Evolutionary conservation across 108 stramenopile species (phyloP), one percentile per base, ranked within the genome.

Genomic region (Ochromonas danica): DNA sequence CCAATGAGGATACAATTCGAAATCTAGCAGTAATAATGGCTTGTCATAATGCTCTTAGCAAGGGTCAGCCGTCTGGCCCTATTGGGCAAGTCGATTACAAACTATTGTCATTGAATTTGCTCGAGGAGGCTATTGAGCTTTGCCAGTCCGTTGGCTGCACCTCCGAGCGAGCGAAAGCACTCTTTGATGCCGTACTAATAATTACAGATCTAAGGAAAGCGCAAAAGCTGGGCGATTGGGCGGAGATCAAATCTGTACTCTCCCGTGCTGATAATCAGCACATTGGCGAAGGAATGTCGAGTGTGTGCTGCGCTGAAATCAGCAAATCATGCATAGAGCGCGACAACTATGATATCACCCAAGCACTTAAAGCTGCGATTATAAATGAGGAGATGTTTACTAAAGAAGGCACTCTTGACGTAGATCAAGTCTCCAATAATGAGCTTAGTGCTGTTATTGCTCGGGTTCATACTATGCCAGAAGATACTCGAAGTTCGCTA

Each of bases 121-220:
- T 70, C 39, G 67, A 70, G 40, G 67, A 70, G 67, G 22, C 67
- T 22, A 70, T 70, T 22, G 39, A 70, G 39, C 14, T 40, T 10
- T 10, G 14, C 14, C 67, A 70, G 40, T 40, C 14, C 39, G 10
- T 40, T 17, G 67, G 22, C 17, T 22, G 10, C 67, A 22, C 14
- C 17, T 40, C 67, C 14, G 17, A 10, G 17, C 36, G 67, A 10
- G 67, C 22, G 17, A 40, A 70, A 17, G 40, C 40, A 22, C 40
- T 70, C 36, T 70, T 40, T 22, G 36, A 38, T 22, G 67, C 67
- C 17, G 39, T 75, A 36, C 36, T 75, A 6, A 75, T 42, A 28
- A 36, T 75, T 10, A 45, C 27, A 28, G 72, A 75, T 41, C 72
- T 75, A 10, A 38, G 72, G 10, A 75, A 60, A 41, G 14, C 72